phyloP scores from a whole-genome alignment of 441 rosid genomes.

The Pelargonium australe region DNA sequence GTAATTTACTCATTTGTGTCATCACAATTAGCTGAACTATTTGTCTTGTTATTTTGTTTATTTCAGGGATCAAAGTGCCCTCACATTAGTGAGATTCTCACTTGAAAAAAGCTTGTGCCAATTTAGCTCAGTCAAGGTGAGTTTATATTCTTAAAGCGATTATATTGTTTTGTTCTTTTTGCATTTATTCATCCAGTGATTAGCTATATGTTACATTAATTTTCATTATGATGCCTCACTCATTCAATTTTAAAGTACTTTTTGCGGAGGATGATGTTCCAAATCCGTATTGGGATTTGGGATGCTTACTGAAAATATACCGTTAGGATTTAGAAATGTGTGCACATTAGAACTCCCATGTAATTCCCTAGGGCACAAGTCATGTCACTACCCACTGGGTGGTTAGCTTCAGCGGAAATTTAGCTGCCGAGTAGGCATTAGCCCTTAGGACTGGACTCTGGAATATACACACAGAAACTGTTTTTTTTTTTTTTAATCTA shows the following conservation, averaged over 20 bases:
- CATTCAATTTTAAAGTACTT: background rate
- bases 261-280: background rate
- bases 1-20: background rate
- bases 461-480: no score
- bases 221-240: background rate
- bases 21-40: background rate
- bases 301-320: background rate
- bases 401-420: no score
- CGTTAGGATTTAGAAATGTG: background rate
- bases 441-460: no score
- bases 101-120: background rate
- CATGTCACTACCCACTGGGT: no score
- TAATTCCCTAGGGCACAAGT: no score
- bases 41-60: background rate
- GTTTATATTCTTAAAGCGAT: background rate
- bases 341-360: no score
- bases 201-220: background rate
- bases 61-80: background rate
- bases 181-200: background rate
- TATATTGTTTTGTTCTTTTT: background rate
- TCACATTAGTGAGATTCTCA: background rate
- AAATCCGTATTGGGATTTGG: constrained; percentile 1
- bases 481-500: no score
- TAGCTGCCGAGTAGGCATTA: no score
- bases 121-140: background rate